phyloP scores from a whole-genome alignment of 495 filamentous ascomycete genomes.

The Aspergillus nidulans region DNA sequence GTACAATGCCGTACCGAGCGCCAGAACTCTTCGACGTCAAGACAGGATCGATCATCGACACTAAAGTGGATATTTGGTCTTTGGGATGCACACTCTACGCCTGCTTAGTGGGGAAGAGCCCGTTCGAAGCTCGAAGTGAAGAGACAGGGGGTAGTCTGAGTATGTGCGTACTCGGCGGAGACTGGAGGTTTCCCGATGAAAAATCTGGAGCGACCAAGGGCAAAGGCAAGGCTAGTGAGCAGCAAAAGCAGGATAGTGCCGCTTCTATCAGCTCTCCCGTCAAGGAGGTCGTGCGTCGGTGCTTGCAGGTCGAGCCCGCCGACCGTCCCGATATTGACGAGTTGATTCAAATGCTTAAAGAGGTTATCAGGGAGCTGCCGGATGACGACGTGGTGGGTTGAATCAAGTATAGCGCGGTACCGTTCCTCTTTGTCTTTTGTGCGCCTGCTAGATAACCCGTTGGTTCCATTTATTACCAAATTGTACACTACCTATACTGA shows the following conservation, averaged over 20 bases:
- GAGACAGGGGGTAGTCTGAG: slow-evolving; percentile 92
- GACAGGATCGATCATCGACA: slow-evolving; percentile 86
- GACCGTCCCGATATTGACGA: slow-evolving; percentile 90
- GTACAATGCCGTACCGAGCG: slow-evolving; percentile 96
- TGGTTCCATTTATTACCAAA: background rate
- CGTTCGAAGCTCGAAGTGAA: slow-evolving; percentile 91
- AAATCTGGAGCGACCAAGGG: slow-evolving; percentile 53
- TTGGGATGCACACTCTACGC: slow-evolving; percentile 95
- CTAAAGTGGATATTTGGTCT: slow-evolving; percentile 98
- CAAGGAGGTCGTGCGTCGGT: slow-evolving; percentile 80
- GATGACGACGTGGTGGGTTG: slow-evolving; percentile 51
- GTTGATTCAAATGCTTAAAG: slow-evolving; percentile 75
- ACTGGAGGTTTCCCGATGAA: slow-evolving; percentile 93
- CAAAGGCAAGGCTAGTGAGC: slow-evolving; percentile 43
- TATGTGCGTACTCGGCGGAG: slow-evolving; percentile 84
- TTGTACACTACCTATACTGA: slow-evolving; percentile 14
- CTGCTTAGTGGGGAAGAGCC: slow-evolving; percentile 90
- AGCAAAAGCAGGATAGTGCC: slow-evolving; percentile 26
- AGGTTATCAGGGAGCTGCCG: slow-evolving; percentile 67
- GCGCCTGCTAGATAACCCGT: background rate
- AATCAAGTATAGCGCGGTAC: slow-evolving; percentile 12
- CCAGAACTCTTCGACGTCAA: slow-evolving; percentile 98
- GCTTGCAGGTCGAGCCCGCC: slow-evolving; percentile 84
- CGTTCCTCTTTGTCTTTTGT: background rate
- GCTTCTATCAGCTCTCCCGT: slow-evolving; percentile 65